Conservation (phyloP, 148 eudicot genomes). For the Rhododendron griersonianum region DNA sequence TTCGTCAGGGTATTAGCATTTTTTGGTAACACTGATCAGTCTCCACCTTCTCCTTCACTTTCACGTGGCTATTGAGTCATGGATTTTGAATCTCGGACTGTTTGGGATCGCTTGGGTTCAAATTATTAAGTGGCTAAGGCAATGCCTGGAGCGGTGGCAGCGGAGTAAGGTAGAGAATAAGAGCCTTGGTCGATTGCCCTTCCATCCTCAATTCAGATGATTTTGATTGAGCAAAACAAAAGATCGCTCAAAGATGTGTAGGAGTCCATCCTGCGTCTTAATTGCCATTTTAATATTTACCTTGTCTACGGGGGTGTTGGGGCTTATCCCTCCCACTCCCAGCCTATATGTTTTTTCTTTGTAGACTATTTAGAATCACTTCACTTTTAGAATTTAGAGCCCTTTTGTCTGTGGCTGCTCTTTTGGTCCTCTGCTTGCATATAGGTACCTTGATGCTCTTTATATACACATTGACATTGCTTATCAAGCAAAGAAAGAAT, state of each 20-base stretch:
- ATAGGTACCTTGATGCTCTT: not conserved
- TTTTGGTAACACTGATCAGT: not conserved
- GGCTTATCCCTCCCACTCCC: not conserved
- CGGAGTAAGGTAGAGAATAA: not conserved
- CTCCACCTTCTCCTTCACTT: not conserved
- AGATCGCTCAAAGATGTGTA: not conserved
- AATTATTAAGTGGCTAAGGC: not conserved
- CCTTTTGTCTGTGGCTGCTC: not conserved
- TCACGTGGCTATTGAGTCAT: not conserved
- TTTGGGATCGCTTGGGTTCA: not conserved
- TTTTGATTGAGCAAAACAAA: not conserved
- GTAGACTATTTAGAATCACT: not conserved
- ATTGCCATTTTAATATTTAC: too few species aligned
- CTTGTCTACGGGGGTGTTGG: not conserved
- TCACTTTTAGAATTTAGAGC: not conserved
- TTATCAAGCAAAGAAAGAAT: not conserved
- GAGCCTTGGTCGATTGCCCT: not conserved
- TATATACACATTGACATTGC: not conserved
- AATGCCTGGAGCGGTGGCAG: not conserved
- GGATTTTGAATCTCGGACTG: not conserved
- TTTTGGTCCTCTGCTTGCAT: not conserved
- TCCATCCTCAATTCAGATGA: not conserved
- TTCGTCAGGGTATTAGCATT: not conserved
- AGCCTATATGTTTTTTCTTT: not conserved
- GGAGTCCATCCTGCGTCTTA: not conserved